Conservation (phyloP, 2,329 filamentous ascomycete species). For the Cytospora chrysosperma region DNA sequence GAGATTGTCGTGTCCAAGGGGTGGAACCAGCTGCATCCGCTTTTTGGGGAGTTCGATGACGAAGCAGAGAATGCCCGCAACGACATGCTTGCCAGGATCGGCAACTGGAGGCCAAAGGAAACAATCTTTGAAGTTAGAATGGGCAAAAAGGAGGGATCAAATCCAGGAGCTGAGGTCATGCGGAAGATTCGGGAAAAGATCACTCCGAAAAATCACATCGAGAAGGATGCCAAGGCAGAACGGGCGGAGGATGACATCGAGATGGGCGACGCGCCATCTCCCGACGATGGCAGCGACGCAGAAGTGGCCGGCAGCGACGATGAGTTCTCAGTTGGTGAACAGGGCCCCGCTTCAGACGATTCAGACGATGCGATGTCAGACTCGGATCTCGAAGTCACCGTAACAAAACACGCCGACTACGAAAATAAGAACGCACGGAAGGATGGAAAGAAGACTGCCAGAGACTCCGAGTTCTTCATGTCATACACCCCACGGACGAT, state of each 20-base stretch:
- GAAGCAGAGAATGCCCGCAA: slow-evolving; percentile 70
- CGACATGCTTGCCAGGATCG: slow-evolving; percentile 85
- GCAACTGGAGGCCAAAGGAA: slow-evolving; percentile 83
- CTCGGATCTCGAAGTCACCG: slow-evolving; percentile 66
- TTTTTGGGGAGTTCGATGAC: slow-evolving; percentile 72
- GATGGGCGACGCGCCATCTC: slow-evolving; percentile 33
- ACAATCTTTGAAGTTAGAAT: slow-evolving; percentile 95
- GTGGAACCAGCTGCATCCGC: slow-evolving; percentile 73
- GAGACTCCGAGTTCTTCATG: slow-evolving; percentile 93
- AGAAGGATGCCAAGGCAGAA: slow-evolving; percentile 37
- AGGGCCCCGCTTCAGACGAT: slow-evolving; percentile 46
- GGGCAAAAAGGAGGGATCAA: slow-evolving; percentile 60
- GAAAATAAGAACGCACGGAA: slow-evolving; percentile 36
- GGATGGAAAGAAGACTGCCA: slow-evolving; percentile 46
- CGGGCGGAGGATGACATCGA: slow-evolving; percentile 36
- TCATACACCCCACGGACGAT: slow-evolving; percentile 81
- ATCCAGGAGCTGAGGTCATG: slow-evolving; percentile 73
- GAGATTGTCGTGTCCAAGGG: slow-evolving; percentile 68
- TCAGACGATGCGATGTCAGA: slow-evolving; percentile 59
- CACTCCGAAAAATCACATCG: slow-evolving; percentile 53
- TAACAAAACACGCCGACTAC: slow-evolving; percentile 57
- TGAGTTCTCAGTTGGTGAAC: slow-evolving; percentile 39
- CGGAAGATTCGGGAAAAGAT: slow-evolving; percentile 69
- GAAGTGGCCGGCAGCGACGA: slow-evolving; percentile 30
- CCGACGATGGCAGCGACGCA: slow-evolving; percentile 22